These are phyloP conservation scores for Citrus sinensis DNA, from an alignment of 345 rosid genomes.

Conservation along the genomic window DNA sequence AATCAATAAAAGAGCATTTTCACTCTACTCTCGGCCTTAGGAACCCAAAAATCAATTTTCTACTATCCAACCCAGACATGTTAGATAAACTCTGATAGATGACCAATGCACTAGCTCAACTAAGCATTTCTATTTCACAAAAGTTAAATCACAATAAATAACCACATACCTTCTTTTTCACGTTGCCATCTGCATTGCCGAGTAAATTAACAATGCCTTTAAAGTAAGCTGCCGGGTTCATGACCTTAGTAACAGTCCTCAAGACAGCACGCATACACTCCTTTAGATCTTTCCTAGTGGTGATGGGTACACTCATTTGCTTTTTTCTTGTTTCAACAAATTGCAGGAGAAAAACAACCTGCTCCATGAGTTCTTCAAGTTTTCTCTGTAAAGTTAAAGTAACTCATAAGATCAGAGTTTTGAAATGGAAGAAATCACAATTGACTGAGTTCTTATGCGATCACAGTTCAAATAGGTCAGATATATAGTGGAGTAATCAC, in stretches of 20 bases:
- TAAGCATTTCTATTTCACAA: background rate
- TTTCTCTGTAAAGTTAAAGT: slow-evolving; percentile 42
- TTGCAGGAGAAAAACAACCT: slow-evolving; percentile 52
- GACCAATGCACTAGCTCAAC: background rate
- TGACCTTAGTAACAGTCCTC: slow-evolving; percentile 46
- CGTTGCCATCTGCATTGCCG: slow-evolving; percentile 46
- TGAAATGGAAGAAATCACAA: background rate
- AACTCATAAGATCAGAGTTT: background rate
- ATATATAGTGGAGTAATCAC: background rate
- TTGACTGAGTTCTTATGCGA: background rate
- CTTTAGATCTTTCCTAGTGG: slow-evolving; percentile 51
- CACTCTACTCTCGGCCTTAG: background rate
- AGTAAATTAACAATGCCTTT: slow-evolving; percentile 64
- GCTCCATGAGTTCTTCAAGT: slow-evolving; percentile 73
- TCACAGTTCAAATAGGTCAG: background rate
- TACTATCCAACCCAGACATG: background rate
- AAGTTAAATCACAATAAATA: background rate
- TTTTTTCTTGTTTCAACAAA: slow-evolving; percentile 46
- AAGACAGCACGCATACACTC: slow-evolving; percentile 51
- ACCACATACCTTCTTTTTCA: slow-evolving; percentile 67
- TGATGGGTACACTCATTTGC: slow-evolving; percentile 33
- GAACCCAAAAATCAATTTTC: background rate
- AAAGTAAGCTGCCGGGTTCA: slow-evolving; percentile 73
- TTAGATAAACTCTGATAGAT: background rate
- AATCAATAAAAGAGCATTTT: background rate